Conservation (phyloP, 257 asterid genomes). For the Nicotiana paniculata region DNA sequence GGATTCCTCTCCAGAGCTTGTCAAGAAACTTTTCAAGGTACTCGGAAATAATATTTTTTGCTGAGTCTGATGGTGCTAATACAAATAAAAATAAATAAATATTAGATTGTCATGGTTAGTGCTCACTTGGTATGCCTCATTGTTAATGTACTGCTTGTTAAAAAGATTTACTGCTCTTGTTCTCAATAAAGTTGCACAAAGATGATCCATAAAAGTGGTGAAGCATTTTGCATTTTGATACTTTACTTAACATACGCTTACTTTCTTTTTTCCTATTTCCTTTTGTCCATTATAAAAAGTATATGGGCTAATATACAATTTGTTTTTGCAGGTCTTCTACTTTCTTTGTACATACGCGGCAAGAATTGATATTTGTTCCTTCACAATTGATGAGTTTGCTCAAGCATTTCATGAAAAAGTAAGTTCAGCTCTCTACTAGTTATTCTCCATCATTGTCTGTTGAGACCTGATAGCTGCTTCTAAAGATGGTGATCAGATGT, state of each 20-base stretch:
- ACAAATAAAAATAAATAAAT: neutral
- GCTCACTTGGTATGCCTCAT: neutral
- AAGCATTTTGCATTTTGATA: neutral
- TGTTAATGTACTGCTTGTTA: neutral
- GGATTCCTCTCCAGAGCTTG: conserved; percentile 80
- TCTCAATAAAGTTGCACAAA: neutral
- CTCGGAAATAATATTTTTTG: conserved; percentile 11
- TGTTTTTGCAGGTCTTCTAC: conserved; percentile 62
- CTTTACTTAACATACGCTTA: conserved; percentile 8
- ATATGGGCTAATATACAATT: conserved; percentile 1
- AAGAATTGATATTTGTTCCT: conserved; percentile 44
- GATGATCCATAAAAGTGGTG: neutral
- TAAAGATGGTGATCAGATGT: neutral
- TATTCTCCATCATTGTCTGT: neutral
- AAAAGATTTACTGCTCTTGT: neutral
- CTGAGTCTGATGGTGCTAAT: neutral
- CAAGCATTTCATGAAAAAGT: conserved; percentile 85
- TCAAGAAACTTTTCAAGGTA: conserved; percentile 93
- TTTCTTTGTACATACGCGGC: conserved; percentile 76
- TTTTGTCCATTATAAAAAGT: neutral
- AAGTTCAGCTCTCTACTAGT: conserved; percentile 23
- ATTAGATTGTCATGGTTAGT: neutral
- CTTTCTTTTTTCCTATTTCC: neutral
- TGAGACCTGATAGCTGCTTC: neutral
- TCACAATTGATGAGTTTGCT: conserved; percentile 81